Conservation (phyloP, 2,329 filamentous ascomycete species). For the Stagonosporopsis tanaceti region DNA sequence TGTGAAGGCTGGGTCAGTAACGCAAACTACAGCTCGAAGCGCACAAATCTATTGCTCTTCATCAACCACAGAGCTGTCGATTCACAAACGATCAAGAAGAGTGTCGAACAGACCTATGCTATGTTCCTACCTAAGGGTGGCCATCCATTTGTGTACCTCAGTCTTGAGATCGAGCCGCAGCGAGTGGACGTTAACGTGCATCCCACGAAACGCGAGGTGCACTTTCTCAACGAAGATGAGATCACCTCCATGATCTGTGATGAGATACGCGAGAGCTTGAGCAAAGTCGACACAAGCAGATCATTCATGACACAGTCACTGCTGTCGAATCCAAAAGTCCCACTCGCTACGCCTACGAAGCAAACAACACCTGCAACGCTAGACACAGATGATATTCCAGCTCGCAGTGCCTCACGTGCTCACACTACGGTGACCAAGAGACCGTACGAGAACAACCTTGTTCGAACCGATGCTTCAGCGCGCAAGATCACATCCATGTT, state of each 20-base stretch:
- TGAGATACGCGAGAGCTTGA: constrained; percentile 77
- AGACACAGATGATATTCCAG: constrained; percentile 31
- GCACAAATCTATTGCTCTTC: constrained; percentile 86
- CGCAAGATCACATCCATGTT: constrained; percentile 99
- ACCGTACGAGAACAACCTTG: constrained; percentile 83
- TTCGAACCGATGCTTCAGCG: constrained; percentile 86
- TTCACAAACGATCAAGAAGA: constrained; percentile 85
- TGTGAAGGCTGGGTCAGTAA: constrained; percentile 85
- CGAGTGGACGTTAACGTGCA: constrained; percentile 97
- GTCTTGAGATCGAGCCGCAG: constrained; percentile 88
- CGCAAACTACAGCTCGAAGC: constrained; percentile 93
- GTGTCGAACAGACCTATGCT: constrained; percentile 88
- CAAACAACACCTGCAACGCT: constrained; percentile 37
- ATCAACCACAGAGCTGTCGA: constrained; percentile 97
- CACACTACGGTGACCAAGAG: constrained; percentile 40
- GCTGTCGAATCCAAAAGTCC: constrained; percentile 57
- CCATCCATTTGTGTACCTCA: constrained; percentile 93
- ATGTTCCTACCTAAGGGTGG: constrained; percentile 90
- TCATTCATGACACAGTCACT: constrained; percentile 95
- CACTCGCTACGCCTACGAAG: constrained; percentile 52
- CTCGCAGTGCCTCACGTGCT: constrained; percentile 41
- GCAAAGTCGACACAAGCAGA: constrained; percentile 89
- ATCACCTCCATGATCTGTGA: constrained; percentile 88
- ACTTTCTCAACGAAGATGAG: constrained; percentile 97
- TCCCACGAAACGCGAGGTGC: constrained; percentile 94